These are phyloP conservation scores for Rhizopus microsporus DNA, from an alignment of 371 early-diverging fungal genomes.

Conservation along the genomic window DNA sequence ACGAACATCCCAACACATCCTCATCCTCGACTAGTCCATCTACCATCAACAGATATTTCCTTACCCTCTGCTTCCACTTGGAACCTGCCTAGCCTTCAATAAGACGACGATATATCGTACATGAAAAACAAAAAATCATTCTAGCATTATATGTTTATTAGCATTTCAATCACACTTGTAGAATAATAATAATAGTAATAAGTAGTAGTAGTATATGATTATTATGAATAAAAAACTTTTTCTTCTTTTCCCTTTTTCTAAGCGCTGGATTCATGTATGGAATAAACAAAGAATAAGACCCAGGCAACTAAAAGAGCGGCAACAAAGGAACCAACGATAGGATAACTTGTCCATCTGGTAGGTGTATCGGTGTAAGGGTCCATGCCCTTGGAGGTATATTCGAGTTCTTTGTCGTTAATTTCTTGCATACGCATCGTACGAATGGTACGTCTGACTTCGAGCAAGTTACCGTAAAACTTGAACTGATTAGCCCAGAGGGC, in stretches of 20 bases:
- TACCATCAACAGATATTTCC: conserved; percentile 5
- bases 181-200: not conserved
- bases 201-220: conserved; percentile 5
- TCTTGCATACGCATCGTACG: conserved; percentile 31
- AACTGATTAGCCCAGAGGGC: conserved; percentile 23
- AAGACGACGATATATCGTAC: not conserved
- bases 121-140: conserved; percentile 2
- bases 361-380: conserved; percentile 22
- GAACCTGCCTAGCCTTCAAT: conserved; percentile 13
- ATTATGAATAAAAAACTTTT: not conserved
- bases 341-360: conserved; percentile 13
- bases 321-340: conserved; percentile 18
- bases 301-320: conserved; percentile 23
- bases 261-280: conserved; percentile 22
- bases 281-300: conserved; percentile 35
- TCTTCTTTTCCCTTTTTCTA: not conserved
- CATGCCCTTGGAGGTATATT: conserved; percentile 22
- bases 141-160: not conserved
- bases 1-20: not conserved
- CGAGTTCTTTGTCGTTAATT: conserved; percentile 27
- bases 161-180: too few relatives aligned
- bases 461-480: conserved; percentile 18
- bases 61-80: conserved; percentile 23
- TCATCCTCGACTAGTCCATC: not conserved
- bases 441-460: conserved; percentile 27